phyloP scores from a whole-genome alignment of 306 rosid genomes.

The Rosa lucieae region DNA sequence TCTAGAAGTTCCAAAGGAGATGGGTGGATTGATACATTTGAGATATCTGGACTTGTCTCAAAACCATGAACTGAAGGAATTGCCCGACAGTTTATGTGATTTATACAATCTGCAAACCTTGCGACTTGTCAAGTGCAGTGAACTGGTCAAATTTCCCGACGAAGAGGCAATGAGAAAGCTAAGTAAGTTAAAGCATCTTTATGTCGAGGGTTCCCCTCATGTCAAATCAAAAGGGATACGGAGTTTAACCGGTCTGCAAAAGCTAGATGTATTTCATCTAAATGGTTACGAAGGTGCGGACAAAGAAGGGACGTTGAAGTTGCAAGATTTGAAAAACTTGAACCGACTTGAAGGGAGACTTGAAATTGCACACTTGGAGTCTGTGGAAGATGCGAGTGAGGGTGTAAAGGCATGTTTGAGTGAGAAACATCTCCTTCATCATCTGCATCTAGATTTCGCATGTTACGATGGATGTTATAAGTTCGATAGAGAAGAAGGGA shows the following conservation, averaged over 20 bases:
- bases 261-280: too few species aligned
- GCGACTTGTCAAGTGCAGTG: not conserved
- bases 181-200: not conserved
- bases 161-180: not conserved
- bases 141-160: too few species aligned
- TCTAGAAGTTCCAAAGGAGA: not conserved
- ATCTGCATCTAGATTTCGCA: too few species aligned
- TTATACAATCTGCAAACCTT: not conserved
- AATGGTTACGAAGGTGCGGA: too few species aligned
- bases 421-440: too few species aligned
- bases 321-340: not conserved
- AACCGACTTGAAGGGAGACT: not conserved
- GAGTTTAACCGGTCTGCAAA: too few species aligned
- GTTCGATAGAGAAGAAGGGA: too few species aligned
- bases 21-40: not conserved
- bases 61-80: not conserved
- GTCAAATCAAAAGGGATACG: not conserved
- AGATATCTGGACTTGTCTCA: not conserved
- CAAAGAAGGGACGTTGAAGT: not conserved
- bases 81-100: not conserved
- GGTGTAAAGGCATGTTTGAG: too few species aligned
- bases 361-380: too few species aligned
- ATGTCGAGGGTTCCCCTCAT: fast-evolving
- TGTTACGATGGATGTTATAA: too few species aligned
- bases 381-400: too few species aligned